A percentile compares a stretch with the other conserved stretches of the same genome.
Conservation (phyloP, 495 filamentous ascomycete species). For the Annulohypoxylon stygium region DNA sequence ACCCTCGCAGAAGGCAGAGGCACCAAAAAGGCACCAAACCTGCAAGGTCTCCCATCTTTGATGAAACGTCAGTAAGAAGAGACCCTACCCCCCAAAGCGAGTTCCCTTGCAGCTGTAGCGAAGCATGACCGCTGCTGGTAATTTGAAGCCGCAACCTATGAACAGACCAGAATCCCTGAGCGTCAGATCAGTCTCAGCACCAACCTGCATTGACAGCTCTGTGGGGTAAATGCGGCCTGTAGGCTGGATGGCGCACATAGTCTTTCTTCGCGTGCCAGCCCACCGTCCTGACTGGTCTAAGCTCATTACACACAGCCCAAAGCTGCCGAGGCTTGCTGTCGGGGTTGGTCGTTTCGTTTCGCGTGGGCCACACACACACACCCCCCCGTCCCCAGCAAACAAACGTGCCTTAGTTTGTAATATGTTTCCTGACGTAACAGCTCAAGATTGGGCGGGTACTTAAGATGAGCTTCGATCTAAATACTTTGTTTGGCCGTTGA, state of each 20-base stretch:
- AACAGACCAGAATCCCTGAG: conserved; percentile 29
- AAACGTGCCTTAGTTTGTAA: conserved; percentile 17
- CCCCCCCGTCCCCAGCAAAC: conserved; percentile 15
- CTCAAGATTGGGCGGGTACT: conserved; percentile 2
- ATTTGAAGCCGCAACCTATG: conserved; percentile 39
- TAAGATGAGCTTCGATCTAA: conserved; percentile 15
- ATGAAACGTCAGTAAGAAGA: conserved; percentile 39
- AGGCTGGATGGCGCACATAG: conserved; percentile 34
- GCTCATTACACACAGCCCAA: conserved; percentile 3
- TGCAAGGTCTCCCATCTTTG: conserved; percentile 39
- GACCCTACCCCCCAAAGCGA: conserved; percentile 21
- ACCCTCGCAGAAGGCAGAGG: not conserved
- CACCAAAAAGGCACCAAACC: not conserved
- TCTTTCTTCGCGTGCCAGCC: conserved; percentile 26
- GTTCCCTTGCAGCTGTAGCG: conserved; percentile 43
- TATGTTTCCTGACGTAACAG: not conserved
- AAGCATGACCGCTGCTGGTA: conserved; percentile 40
- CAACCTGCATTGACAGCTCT: conserved; percentile 48
- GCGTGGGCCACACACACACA: conserved; percentile 13
- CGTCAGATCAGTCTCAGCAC: conserved; percentile 40
- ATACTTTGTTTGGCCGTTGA: conserved; percentile 1
- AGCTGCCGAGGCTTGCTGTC: conserved; percentile 18
- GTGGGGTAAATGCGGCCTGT: conserved; percentile 48
- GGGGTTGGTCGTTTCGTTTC: conserved; percentile 8
- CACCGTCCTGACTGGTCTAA: conserved; percentile 15